Evolutionary conservation across 768 basidiomycete genomes (phyloP).

Genomic region (Tylopilus plumbeoviolaceoides): DNA sequence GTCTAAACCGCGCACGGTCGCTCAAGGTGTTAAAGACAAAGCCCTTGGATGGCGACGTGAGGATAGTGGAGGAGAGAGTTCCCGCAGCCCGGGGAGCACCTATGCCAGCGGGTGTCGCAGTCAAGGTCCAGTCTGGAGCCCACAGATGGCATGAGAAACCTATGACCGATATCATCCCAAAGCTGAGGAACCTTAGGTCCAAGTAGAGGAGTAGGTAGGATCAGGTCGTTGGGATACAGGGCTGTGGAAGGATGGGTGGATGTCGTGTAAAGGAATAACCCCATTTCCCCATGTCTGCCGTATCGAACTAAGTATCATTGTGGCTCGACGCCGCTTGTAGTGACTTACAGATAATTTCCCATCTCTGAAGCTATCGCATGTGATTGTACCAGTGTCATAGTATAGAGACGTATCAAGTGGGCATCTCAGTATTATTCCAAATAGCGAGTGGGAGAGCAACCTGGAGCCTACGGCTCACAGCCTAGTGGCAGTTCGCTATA

Average conservation of each 20-base stretch:
- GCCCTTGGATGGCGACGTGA: neutral
- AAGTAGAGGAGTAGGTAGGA: conserved; percentile 5
- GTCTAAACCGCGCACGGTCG: neutral
- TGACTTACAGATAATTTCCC: neutral
- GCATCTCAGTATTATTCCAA: neutral
- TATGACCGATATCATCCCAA: conserved; percentile 29
- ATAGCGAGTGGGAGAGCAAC: neutral
- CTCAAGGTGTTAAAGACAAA: neutral
- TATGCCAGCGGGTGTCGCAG: neutral
- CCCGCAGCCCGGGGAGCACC: neutral
- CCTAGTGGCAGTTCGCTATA: conserved; percentile 1
- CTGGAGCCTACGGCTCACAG: conserved; percentile 7
- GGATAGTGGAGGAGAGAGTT: neutral
- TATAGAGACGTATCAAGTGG: neutral
- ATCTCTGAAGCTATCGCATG: neutral
- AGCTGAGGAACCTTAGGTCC: conserved; percentile 23
- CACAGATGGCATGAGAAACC: conserved; percentile 21
- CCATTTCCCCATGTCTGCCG: neutral
- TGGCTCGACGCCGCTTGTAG: neutral
- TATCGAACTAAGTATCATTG: neutral
- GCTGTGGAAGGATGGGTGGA: neutral
- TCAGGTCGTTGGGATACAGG: neutral
- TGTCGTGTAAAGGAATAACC: neutral
- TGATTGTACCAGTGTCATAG: conserved; percentile 2
- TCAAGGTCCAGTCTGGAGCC: conserved; percentile 15